phyloP scores from a whole-genome alignment of 768 basidiomycete genomes.

The Auriscalpium vulgare region DNA sequence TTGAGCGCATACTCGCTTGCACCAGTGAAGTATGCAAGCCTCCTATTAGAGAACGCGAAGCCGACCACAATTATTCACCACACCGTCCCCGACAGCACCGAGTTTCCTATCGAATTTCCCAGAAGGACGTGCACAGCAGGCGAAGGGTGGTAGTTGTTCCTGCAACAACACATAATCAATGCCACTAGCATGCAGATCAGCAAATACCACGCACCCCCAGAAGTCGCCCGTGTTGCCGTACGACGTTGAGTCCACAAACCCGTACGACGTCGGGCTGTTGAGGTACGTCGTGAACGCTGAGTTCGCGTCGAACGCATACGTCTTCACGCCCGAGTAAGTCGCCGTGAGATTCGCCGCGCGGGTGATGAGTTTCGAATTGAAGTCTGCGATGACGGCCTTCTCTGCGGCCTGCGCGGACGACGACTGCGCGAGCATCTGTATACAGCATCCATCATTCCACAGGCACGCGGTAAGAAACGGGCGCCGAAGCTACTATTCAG shows the following conservation, averaged over 20 bases:
- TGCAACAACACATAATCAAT: conserved; percentile 14
- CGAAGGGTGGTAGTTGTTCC: conserved; percentile 48
- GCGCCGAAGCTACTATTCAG: conserved; percentile 12
- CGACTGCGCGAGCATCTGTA: conserved; percentile 41
- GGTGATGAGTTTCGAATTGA: conserved; percentile 41
- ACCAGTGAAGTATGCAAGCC: too few species aligned
- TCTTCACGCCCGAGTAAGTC: conserved; percentile 38
- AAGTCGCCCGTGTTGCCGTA: conserved; percentile 39
- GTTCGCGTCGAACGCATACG: conserved; percentile 44
- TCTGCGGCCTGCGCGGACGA: conserved; percentile 32
- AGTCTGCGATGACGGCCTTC: conserved; percentile 40
- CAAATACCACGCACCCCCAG: conserved; percentile 39
- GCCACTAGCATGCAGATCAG: neutral
- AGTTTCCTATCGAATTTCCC: conserved; percentile 14
- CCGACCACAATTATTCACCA: conserved; percentile 9
- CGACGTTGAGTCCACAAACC: conserved; percentile 45
- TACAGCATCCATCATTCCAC: too few species aligned
- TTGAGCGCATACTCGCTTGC: too few species aligned
- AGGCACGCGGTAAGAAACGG: conserved; percentile 31
- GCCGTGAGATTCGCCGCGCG: conserved; percentile 35
- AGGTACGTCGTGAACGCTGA: conserved; percentile 42
- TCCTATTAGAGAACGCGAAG: too few species aligned
- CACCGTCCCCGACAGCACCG: conserved; percentile 16
- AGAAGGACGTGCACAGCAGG: conserved; percentile 23
- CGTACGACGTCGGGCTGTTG: conserved; percentile 39